Percentiles rank a stretch among this genome's conserved stretches.
These are phyloP conservation scores for Crinitomyces ghanaensis DNA, from an alignment of 805 yeast species.

Conservation along the genomic window DNA sequence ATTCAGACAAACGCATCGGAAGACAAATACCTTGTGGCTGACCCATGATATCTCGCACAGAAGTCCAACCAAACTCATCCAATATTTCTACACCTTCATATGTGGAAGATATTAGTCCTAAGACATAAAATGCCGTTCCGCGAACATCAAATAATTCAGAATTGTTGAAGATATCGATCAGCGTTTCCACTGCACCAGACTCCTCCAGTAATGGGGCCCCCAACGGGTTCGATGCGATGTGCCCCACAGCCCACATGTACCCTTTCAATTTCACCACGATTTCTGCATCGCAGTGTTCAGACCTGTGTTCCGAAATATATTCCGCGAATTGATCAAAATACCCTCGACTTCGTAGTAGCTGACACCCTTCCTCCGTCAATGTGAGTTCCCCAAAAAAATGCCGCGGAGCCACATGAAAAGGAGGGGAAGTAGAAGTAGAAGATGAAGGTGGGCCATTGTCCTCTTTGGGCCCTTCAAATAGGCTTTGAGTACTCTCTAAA, in stretches of 20 bases:
- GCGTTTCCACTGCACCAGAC: slow-evolving; percentile 38
- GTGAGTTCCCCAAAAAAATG: slow-evolving; percentile 76
- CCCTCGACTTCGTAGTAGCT: slow-evolving; percentile 42
- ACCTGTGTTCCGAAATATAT: slow-evolving; percentile 18
- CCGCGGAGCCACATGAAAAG: slow-evolving; percentile 36
- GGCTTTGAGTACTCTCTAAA: slow-evolving; percentile 15
- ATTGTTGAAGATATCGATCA: slow-evolving; percentile 38
- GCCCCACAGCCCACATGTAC: slow-evolving; percentile 78
- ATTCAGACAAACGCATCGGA: slow-evolving; percentile 26
- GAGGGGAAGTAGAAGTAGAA: neutral
- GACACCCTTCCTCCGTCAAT: slow-evolving; percentile 70
- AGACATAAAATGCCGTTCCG: slow-evolving; percentile 65
- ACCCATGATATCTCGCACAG: slow-evolving; percentile 35
- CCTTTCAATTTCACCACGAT: slow-evolving; percentile 47
- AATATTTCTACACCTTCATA: slow-evolving; percentile 73
- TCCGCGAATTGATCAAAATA: slow-evolving; percentile 24
- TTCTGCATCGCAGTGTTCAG: slow-evolving; percentile 25
- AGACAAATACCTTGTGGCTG: slow-evolving; percentile 31
- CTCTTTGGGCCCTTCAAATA: slow-evolving; percentile 12
- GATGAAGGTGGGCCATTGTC: neutral
- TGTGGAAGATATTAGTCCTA: slow-evolving; percentile 66
- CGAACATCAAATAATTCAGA: slow-evolving; percentile 48
- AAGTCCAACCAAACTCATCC: slow-evolving; percentile 70
- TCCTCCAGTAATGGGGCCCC: slow-evolving; percentile 56
- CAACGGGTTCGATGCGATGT: slow-evolving; percentile 57